A percentile compares a stretch with the other conserved stretches of the same genome.
These are phyloP conservation scores for Escallonia rubra DNA, from an alignment of 129 eudicot genomes.

Conservation along the genomic window DNA sequence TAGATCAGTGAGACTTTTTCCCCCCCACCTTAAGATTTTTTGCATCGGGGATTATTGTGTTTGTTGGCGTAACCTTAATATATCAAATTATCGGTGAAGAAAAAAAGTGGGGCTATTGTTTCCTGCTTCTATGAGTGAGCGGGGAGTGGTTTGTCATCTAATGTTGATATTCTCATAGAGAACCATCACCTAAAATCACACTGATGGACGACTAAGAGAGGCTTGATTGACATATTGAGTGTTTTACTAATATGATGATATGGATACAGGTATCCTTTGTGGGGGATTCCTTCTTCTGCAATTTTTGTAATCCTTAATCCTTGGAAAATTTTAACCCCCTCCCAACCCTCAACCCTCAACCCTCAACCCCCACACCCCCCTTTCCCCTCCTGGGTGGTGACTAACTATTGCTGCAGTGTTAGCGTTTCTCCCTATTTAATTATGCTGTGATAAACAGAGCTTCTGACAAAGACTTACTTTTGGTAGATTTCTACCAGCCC, in stretches of 20 bases:
- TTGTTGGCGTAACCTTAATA: too few species aligned
- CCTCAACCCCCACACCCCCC: background rate
- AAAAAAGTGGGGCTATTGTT: too few species aligned
- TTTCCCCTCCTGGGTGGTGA: background rate
- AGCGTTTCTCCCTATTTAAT: background rate
- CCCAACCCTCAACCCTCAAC: background rate
- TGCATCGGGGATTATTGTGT: too few species aligned
- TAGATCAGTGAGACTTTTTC: too few species aligned
- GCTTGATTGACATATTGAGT: background rate
- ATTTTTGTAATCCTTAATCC: background rate
- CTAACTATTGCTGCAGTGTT: background rate
- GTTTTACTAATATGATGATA: background rate
- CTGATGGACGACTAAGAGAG: background rate
- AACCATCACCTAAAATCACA: background rate
- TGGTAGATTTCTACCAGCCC: slow-evolving; percentile 77
- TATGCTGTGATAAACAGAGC: background rate
- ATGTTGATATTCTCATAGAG: too few species aligned
- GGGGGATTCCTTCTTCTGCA: too few species aligned
- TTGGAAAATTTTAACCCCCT: background rate
- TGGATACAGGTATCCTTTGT: too few species aligned
- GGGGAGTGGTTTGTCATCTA: too few species aligned
- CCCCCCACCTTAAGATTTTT: too few species aligned
- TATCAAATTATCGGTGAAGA: too few species aligned
- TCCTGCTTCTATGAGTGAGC: too few species aligned
- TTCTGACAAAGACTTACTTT: background rate